Conservation (phyloP, 352 stramenopile genomes). For the Phytophthora niederhauseri region DNA sequence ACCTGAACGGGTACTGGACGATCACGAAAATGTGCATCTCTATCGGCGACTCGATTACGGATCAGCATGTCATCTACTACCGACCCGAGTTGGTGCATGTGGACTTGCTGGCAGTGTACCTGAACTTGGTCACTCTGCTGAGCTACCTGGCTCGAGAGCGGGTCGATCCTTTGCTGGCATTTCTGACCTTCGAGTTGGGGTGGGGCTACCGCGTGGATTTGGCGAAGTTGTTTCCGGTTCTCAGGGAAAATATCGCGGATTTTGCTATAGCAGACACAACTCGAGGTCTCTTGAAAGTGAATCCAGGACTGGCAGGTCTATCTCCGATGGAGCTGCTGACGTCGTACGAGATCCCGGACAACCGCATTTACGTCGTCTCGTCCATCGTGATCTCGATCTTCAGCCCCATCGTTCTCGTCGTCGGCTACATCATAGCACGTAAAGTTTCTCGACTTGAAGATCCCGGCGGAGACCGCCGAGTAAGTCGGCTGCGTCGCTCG, state of each 20-base stretch:
- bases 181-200: conserved; percentile 33
- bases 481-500: background rate
- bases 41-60: conserved; percentile 26
- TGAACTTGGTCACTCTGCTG: conserved; percentile 30
- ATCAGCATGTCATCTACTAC: conserved; percentile 35
- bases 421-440: conserved; percentile 27
- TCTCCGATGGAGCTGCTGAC: conserved; percentile 36
- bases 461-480: background rate
- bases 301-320: conserved; percentile 19
- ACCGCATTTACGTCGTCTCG: conserved; percentile 14
- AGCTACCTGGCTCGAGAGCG: conserved; percentile 32
- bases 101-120: conserved; percentile 43
- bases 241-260: conserved; percentile 16
- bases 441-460: conserved; percentile 27
- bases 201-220: conserved; percentile 26
- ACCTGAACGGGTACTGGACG: conserved; percentile 46
- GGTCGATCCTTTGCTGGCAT: conserved; percentile 39
- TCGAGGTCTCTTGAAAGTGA: conserved; percentile 16
- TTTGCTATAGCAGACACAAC: conserved; percentile 25
- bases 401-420: conserved; percentile 33
- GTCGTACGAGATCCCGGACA: conserved; percentile 24
- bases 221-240: conserved; percentile 16
- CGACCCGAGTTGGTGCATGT: conserved; percentile 33
- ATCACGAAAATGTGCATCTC: conserved; percentile 37
- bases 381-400: conserved; percentile 31